A percentile compares a stretch with the other conserved stretches of the same genome.
Evolutionary conservation across 2,329 filamentous ascomycete genomes (phyloP).

Genomic region (Setomelanomma holmii): DNA sequence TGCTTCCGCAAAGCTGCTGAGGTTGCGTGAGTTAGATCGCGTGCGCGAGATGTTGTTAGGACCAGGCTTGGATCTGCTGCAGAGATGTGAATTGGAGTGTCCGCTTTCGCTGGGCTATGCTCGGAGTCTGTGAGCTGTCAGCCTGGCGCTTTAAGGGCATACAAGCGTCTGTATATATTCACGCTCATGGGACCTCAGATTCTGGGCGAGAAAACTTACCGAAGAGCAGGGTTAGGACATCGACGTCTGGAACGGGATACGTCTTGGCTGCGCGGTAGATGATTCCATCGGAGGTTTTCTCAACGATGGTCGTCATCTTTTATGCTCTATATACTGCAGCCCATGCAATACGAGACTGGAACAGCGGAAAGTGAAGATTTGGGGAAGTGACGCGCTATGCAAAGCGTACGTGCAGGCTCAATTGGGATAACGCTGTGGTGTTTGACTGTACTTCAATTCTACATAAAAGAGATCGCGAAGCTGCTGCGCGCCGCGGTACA

Average conservation of each 20-base stretch:
- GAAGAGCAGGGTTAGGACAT: slow-evolving; percentile 52
- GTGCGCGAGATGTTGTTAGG: slow-evolving; percentile 62
- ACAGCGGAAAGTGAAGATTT: neutral
- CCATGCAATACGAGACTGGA: neutral
- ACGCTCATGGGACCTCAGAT: no score
- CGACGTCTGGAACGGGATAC: slow-evolving; percentile 47
- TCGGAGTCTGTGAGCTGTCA: slow-evolving; percentile 31
- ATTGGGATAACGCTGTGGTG: no score
- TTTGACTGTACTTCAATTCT: no score
- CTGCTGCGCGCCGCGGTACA: neutral
- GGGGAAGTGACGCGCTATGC: no score
- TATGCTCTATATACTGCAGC: neutral
- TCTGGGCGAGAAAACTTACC: no score
- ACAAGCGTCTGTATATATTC: no score
- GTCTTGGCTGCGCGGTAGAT: slow-evolving; percentile 42
- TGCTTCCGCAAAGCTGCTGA: slow-evolving; percentile 63
- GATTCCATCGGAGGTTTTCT: slow-evolving; percentile 37
- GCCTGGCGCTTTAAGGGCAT: neutral
- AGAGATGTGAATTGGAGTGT: slow-evolving; percentile 64
- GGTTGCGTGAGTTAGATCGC: slow-evolving; percentile 58
- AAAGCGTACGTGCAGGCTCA: no score
- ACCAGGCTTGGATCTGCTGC: slow-evolving; percentile 62
- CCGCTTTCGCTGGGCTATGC: slow-evolving; percentile 50
- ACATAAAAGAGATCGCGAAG: neutral
- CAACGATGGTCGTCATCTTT: slow-evolving; percentile 43